A percentile compares a stretch with the other conserved stretches of the same genome.
Evolutionary conservation across 2,329 filamentous ascomycete species (phyloP).

Genomic region (Colletotrichum orchidophilum): DNA sequence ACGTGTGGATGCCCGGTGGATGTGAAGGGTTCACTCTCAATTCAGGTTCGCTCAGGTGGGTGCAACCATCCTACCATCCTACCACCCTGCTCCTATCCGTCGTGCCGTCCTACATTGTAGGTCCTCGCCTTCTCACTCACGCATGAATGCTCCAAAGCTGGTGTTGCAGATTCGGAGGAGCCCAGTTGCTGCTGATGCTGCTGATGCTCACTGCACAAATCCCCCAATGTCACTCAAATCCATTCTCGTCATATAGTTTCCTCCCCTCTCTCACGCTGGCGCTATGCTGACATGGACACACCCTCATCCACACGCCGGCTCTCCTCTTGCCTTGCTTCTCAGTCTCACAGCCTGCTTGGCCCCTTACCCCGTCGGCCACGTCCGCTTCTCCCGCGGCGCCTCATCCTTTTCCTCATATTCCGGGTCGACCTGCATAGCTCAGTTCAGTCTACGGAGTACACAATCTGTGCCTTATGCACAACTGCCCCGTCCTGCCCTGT

Average conservation of each 20-base stretch:
- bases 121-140: background rate
- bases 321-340: background rate
- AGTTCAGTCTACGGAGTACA: background rate
- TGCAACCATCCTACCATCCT: slow-evolving; percentile 31
- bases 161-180: background rate
- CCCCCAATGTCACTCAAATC: background rate
- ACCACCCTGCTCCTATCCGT: background rate
- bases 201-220: background rate
- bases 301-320: background rate
- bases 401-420: background rate
- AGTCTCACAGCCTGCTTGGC: slow-evolving; percentile 1
- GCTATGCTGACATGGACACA: slow-evolving; percentile 1
- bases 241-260: background rate
- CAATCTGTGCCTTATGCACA: background rate
- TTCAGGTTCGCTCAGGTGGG: slow-evolving; percentile 32
- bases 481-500: background rate
- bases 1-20: slow-evolving; percentile 31
- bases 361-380: background rate
- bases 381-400: background rate
- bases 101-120: too few species aligned
- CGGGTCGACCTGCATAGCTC: background rate
- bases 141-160: background rate
- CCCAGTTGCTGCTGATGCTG: background rate
- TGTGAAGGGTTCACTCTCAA: slow-evolving; percentile 28
- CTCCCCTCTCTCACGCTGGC: background rate